These are phyloP conservation scores for Leucocoprinus sp. DNA, from an alignment of 768 basidiomycete species.

Conservation along the genomic window DNA sequence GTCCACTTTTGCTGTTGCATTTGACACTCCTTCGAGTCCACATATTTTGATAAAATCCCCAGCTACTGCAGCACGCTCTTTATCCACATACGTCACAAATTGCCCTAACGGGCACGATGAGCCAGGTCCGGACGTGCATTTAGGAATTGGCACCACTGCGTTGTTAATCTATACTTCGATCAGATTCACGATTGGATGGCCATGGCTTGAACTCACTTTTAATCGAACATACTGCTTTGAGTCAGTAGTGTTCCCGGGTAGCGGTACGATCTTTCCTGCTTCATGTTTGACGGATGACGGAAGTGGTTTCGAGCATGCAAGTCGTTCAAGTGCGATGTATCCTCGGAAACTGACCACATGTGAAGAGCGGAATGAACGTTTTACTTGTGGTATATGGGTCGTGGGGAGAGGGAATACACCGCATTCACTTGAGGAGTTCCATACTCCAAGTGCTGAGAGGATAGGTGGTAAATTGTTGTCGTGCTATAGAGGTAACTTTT, in stretches of 20 bases:
- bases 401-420: background rate
- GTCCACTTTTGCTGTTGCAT: background rate
- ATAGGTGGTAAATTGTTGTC: slow-evolving; percentile 1
- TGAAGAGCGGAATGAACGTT: background rate
- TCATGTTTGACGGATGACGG: background rate
- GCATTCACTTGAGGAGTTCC: background rate
- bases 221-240: background rate
- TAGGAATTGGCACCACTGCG: background rate
- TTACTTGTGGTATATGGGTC: background rate
- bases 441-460: background rate
- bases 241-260: background rate
- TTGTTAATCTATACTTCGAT: background rate
- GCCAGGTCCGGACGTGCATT: background rate
- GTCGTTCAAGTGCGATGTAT: background rate
- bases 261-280: background rate
- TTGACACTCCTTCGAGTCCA: background rate
- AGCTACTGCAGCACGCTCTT: background rate
- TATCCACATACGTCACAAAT: background rate
- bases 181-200: background rate
- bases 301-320: background rate
- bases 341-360: background rate
- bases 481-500: background rate
- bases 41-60: background rate
- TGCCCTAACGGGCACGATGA: background rate
- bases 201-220: background rate